Evolutionary conservation across 1,139 yeast species (phyloP).

Genomic region (Blastobotrys capitulatus): DNA sequence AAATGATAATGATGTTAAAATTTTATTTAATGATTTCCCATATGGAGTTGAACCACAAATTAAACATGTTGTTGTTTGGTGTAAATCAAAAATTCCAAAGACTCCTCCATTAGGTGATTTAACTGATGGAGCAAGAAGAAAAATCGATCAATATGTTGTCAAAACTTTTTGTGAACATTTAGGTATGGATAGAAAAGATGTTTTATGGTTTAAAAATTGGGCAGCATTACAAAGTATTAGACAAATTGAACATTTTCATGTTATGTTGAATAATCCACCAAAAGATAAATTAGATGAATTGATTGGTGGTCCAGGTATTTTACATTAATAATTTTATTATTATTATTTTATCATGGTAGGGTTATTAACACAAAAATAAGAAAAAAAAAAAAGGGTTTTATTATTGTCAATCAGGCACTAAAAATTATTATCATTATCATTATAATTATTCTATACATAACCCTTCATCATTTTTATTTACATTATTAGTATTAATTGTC

Average conservation of each 20-base stretch:
- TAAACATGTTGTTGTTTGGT: conserved; percentile 39
- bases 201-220: conserved; percentile 40
- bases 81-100: conserved; percentile 32
- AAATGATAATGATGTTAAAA: conserved; percentile 30
- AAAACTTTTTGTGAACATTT: conserved; percentile 26
- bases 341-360: neutral
- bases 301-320: conserved; percentile 12
- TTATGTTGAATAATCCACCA: conserved; percentile 29
- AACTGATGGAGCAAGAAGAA: conserved; percentile 22
- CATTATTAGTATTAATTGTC: too few species aligned
- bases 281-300: conserved; percentile 18
- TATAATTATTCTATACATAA: too few species aligned
- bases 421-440: too few species aligned
- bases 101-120: conserved; percentile 26
- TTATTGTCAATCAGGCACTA: neutral
- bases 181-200: conserved; percentile 22
- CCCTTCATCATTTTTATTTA: too few species aligned
- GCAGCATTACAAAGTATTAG: conserved; percentile 36
- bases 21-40: conserved; percentile 38
- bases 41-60: conserved; percentile 36
- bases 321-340: neutral
- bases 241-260: conserved; percentile 39
- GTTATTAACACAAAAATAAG: neutral
- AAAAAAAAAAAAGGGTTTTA: neutral
- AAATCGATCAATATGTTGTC: conserved; percentile 29